Conservation (phyloP, 2,329 filamentous ascomycete genomes). For the Sclerotinia sclerotiorum region DNA sequence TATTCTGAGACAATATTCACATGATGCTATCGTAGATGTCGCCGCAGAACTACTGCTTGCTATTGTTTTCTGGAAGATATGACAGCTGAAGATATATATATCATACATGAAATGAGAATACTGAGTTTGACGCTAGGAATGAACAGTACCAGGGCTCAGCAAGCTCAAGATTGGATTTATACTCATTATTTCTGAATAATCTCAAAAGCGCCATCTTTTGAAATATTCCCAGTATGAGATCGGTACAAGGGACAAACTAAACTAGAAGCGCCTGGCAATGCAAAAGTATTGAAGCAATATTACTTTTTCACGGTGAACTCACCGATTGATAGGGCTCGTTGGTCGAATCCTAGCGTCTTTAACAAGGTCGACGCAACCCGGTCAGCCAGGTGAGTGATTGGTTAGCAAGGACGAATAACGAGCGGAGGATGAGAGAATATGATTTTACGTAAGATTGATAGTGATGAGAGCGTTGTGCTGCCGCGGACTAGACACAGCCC, state of each 20-base stretch:
- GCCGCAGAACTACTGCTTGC: neutral
- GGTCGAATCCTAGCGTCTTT: neutral
- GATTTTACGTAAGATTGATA: neutral
- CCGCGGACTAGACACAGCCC: neutral
- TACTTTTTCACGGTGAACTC: neutral
- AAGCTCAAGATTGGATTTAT: no score
- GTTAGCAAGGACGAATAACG: neutral
- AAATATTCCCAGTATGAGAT: neutral
- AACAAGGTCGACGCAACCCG: neutral
- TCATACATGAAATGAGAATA: neutral
- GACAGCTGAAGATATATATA: neutral
- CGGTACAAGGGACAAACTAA: neutral
- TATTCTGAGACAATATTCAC: conserved; percentile 11
- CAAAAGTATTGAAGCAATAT: neutral
- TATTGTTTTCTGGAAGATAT: neutral
- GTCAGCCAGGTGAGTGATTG: no score
- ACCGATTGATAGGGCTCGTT: neutral
- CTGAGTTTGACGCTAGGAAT: neutral
- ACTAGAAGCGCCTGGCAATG: neutral
- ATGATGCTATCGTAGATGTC: conserved; percentile 3
- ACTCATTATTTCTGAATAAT: neutral
- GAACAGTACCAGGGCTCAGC: no score
- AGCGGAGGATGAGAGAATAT: neutral
- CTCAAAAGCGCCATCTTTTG: neutral
- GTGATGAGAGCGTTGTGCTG: neutral